phyloP scores from a whole-genome alignment of 225 moss, liverwort and hornwort genomes.

The Physcomitrium patens region DNA sequence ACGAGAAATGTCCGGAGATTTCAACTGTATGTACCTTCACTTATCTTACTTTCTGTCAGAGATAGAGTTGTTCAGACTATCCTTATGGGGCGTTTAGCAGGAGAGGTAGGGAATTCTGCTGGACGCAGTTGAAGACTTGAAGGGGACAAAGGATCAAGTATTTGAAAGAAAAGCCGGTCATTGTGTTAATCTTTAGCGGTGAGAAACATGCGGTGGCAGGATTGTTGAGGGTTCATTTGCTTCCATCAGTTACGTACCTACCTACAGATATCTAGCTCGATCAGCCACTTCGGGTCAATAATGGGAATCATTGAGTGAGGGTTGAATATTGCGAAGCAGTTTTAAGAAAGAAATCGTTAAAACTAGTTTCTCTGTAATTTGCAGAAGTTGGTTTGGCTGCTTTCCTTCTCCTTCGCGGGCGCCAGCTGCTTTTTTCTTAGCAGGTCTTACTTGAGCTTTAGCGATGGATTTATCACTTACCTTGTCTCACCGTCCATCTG shows the following conservation, averaged over 20 bases:
- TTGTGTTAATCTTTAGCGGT: not conserved
- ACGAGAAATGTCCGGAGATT: no score
- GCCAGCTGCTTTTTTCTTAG: not conserved
- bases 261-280: not conserved
- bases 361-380: not conserved
- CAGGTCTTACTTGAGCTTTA: not conserved
- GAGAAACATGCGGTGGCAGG: not conserved
- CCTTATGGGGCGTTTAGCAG: not conserved
- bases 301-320: not conserved
- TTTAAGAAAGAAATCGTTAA: not conserved
- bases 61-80: not conserved
- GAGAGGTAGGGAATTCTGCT: not conserved
- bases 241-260: not conserved
- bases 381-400: not conserved
- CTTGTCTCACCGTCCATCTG: not conserved
- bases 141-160: not conserved
- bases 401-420: not conserved
- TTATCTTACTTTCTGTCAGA: not conserved
- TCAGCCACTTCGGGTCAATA: no score
- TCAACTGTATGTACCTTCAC: not conserved
- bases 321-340: not conserved
- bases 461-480: not conserved
- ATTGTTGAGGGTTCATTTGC: not conserved
- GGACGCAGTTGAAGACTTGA: not conserved
- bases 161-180: not conserved